Base-by-base conservation (phyloP, 352 stramenopile genomes). In the Phytopythium helicoides region DNA sequence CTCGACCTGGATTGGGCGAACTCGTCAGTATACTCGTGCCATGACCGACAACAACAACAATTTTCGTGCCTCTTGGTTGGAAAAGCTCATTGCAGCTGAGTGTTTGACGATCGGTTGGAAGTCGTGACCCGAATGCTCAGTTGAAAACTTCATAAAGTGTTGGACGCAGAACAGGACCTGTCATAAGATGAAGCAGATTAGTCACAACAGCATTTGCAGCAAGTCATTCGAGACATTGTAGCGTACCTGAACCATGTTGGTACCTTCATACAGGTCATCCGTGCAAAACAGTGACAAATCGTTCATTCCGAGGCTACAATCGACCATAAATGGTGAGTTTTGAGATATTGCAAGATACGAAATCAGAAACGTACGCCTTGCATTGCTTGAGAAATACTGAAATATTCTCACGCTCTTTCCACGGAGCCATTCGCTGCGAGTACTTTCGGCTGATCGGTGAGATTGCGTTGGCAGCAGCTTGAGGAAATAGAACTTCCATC, bases 371-470 rank as follows among this genome's bases (percentile, higher is more conserved):
- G 25, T 62, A 90, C 83, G 73, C 80, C 62, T 89, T 87, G 73
- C 81, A 93, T 26, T 89, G 81, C 51, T 83, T 74, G 39, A 93
- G 69, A 51, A 92, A 93, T 26, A 93, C 68, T 0, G 80, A 85
- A 39, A 92, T 93, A 49, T 93, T 92, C 51, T 93, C 83, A 4
- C 83, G 66, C 52, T 93, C 83, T 51, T 92, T 93, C 83, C 83
- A 93, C 28, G 83, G 81, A 25, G 83, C 83, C 79, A 92, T 87
- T 25, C 64, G 67, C 28, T 59, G 59, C 23, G 66, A 77, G 68
- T 92, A 93, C 6, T 72, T 85, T 19, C 83, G 80, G 34, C 76
- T 91, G 63, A 89, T 91, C 0, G 77, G 81, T n/a, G 75, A 87
- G 25, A 72, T 68, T 15, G 67, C 76, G 36, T 78, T 71, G 28